Percentiles rank a stretch among this genome's conserved stretches.
Evolutionary conservation across 2,329 filamentous ascomycete species (phyloP).

Genomic region (Aphanocladium album): DNA sequence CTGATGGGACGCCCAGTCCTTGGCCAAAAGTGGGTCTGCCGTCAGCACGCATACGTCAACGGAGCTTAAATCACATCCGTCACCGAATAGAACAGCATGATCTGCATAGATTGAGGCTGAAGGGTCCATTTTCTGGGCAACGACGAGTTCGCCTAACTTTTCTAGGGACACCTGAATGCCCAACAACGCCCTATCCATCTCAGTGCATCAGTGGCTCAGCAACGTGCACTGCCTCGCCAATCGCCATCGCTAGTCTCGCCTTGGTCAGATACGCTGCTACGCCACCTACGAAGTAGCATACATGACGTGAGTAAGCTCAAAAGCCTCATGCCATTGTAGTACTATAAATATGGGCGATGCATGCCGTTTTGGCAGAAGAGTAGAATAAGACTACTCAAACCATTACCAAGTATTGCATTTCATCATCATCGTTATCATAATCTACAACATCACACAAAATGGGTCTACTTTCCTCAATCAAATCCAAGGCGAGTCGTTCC

Average conservation of each 20-base stretch:
- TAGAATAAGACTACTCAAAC: too few relatives aligned
- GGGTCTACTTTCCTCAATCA: constrained; percentile 1
- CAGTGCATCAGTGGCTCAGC: neutral
- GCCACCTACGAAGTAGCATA: neutral
- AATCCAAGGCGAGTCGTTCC: neutral
- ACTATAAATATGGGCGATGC: neutral
- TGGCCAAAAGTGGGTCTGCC: neutral
- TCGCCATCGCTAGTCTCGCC: neutral
- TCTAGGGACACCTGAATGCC: neutral
- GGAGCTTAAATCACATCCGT: neutral
- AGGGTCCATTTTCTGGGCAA: neutral
- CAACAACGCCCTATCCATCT: neutral
- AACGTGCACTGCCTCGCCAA: neutral
- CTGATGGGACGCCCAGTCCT: neutral
- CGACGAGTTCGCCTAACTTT: neutral
- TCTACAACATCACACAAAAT: neutral
- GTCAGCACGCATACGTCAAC: neutral
- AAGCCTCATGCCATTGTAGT: neutral
- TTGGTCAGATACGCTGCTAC: neutral
- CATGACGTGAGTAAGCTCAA: neutral
- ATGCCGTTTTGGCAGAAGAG: neutral
- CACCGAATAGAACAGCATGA: neutral
- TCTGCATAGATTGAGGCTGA: constrained; percentile 1
- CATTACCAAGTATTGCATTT: neutral
- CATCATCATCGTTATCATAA: too few relatives aligned